Evolutionary conservation across 495 filamentous ascomycete genomes (phyloP), one percentile per base, ranked within the genome.

Genomic region (Hypoxylon rickii): DNA sequence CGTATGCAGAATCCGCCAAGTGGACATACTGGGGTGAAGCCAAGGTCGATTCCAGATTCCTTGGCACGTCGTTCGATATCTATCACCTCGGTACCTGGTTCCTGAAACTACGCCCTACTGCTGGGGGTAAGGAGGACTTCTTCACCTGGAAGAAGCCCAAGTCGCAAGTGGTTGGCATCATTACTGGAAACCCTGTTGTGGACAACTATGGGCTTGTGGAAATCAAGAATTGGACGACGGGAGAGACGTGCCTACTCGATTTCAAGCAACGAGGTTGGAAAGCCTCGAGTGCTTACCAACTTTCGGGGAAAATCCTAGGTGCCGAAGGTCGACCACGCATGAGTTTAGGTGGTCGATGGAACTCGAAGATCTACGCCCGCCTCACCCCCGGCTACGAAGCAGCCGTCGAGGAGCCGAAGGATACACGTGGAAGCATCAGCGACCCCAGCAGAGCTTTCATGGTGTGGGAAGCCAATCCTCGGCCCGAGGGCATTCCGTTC

Each of bases 101-200:
- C 73, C 77, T 97, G 54, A 88, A 83, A 63, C 78, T 98, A 24
- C 88, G 93, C 1, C 89, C 92, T 5, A 79, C 82, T 3, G 80
- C 84, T 12, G 90, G 89, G 2, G 85, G 84, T 3, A 76, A 77
- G 40, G 90, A 95, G 64, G 94, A 98, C 60, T 77, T 97, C 3
- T 97, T 95, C 72, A 97, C 92, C 1, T 98, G 94, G 94, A 97
- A 97, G 76, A 98, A 98, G 70, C 92, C 96, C 33, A 97, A 90
- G 3, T 95, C 92, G 11, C 94, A 91, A n/a, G 94, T 98, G 2
- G 84, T 97, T 21, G 94, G 94, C 51, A 98, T 98, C 69, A 97
- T 98, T 63, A 97, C 92, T 0, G 95, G 95, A 18, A 93, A 88
- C 51, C 94, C 94, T 4, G 90, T 89, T 0, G 92, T 98, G n/a